Evolutionary conservation across 2,329 filamentous ascomycete genomes (phyloP).

Genomic region (Fonsecaea erecta): DNA sequence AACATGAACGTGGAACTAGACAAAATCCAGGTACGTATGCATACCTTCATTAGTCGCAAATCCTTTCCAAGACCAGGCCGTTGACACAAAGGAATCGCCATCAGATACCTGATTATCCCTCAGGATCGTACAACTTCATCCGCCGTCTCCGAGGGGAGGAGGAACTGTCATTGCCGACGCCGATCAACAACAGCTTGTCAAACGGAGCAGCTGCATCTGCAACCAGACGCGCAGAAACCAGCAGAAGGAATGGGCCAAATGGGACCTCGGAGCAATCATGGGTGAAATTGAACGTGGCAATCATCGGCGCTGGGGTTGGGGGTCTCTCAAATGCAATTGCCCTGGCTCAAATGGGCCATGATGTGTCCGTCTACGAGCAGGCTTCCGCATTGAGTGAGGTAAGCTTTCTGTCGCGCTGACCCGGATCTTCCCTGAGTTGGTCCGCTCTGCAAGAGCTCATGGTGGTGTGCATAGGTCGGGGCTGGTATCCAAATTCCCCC

Average conservation of each 20-base stretch:
- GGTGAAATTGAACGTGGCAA: not conserved
- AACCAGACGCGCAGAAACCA: not conserved
- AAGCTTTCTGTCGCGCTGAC: not conserved
- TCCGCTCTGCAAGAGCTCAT: not conserved
- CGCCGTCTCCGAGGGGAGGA: not conserved
- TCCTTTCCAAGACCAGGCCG: not conserved
- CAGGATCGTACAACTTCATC: not conserved
- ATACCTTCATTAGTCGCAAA: not conserved
- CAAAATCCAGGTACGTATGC: not conserved
- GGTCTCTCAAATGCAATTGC: conserved; percentile 7
- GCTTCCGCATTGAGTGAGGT: conserved; percentile 12
- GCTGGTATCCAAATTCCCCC: conserved; percentile 40
- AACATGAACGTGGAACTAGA: not conserved
- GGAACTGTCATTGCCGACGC: not conserved
- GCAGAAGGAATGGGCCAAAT: not conserved
- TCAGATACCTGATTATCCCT: conserved; percentile 3
- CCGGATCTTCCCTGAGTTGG: not conserved
- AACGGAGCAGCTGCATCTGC: not conserved
- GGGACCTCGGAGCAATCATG: not conserved
- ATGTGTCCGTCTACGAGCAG: conserved; percentile 6
- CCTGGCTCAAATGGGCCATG: not conserved
- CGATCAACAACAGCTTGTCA: not conserved
- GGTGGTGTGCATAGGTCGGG: conserved; percentile 30
- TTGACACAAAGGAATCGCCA: not conserved
- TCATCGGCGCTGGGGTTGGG: conserved; percentile 6